Evolutionary conservation across 495 filamentous ascomycete genomes (phyloP).

Genomic region (Cercophora scortea): DNA sequence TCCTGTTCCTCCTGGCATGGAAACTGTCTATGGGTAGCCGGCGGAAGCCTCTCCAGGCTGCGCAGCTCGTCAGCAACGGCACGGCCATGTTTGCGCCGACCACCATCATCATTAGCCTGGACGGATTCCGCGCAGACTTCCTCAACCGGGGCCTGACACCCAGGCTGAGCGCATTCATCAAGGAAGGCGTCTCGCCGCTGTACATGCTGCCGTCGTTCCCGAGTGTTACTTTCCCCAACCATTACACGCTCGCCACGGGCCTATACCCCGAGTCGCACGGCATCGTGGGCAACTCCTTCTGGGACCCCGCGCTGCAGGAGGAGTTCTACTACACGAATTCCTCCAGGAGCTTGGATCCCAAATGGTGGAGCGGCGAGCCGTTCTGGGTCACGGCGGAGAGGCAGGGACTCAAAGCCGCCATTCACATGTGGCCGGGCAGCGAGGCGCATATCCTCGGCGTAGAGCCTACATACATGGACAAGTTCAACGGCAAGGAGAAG

Average conservation of each 20-base stretch:
- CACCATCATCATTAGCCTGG: conserved; percentile 87
- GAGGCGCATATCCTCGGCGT: conserved; percentile 66
- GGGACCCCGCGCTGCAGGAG: conserved; percentile 65
- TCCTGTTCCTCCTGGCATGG: conserved; percentile 43
- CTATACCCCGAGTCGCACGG: conserved; percentile 91
- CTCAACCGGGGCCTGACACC: conserved; percentile 77
- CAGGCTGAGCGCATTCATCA: conserved; percentile 68
- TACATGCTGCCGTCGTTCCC: conserved; percentile 94
- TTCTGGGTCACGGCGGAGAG: conserved; percentile 89
- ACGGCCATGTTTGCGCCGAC: conserved; percentile 82
- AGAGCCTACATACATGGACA: conserved; percentile 72
- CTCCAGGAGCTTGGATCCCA: conserved; percentile 58
- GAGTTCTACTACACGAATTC: conserved; percentile 86
- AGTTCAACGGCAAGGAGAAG: conserved; percentile 69
- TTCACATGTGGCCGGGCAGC: conserved; percentile 98
- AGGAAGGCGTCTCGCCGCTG: conserved; percentile 74
- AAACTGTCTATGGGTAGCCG: conserved; percentile 36
- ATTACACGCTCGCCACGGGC: conserved; percentile 90
- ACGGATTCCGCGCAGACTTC: conserved; percentile 97
- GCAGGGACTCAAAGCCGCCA: conserved; percentile 62
- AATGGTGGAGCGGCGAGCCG: conserved; percentile 94
- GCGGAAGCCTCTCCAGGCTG: conserved; percentile 6
- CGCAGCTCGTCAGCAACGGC: conserved; percentile 59
- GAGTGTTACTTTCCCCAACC: conserved; percentile 95
- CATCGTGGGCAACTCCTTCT: conserved; percentile 90